These are phyloP conservation scores for Dioszegia hungarica DNA, from an alignment of 768 basidiomycete species.

Conservation along the genomic window DNA sequence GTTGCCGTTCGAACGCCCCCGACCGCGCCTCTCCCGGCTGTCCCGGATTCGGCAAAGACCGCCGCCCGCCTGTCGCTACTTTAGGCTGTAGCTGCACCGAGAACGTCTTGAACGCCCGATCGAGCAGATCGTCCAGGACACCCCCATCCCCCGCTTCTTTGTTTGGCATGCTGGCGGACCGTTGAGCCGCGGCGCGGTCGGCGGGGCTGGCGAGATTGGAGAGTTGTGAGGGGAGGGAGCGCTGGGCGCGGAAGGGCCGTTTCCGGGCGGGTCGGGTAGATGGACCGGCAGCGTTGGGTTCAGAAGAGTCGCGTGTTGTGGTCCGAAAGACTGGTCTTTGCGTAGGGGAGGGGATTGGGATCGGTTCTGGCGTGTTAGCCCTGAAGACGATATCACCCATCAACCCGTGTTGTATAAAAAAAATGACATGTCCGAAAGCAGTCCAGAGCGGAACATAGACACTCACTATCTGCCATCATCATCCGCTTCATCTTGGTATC, in stretches of 20 bases:
- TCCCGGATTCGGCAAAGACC: not conserved
- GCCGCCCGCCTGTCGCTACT: not conserved
- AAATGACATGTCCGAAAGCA: too few species aligned
- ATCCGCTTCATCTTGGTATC: conserved; percentile 19
- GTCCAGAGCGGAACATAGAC: conserved; percentile 14
- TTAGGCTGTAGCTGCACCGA: not conserved
- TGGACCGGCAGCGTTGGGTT: not conserved
- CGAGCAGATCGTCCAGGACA: not conserved
- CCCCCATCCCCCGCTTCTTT: not conserved
- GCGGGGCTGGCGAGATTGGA: not conserved
- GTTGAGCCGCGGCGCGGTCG: not conserved
- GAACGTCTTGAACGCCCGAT: conserved; percentile 6
- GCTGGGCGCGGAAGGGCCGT: conserved; percentile 24
- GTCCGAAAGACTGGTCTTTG: conserved; percentile 23
- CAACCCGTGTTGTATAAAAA: not conserved
- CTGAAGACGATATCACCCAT: not conserved
- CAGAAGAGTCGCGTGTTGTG: conserved; percentile 8
- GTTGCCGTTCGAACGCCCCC: not conserved
- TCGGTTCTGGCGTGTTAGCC: not conserved
- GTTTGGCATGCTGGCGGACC: not conserved
- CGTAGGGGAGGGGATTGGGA: conserved; percentile 13
- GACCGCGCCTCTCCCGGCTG: not conserved
- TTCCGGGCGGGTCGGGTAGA: conserved; percentile 15
- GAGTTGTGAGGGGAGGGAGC: conserved; percentile 23
- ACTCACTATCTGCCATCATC: conserved; percentile 18